Evolutionary conservation across 495 filamentous ascomycete genomes (phyloP), one percentile per base, ranked within the genome.

Genomic region (Cladorrhinum samala): DNA sequence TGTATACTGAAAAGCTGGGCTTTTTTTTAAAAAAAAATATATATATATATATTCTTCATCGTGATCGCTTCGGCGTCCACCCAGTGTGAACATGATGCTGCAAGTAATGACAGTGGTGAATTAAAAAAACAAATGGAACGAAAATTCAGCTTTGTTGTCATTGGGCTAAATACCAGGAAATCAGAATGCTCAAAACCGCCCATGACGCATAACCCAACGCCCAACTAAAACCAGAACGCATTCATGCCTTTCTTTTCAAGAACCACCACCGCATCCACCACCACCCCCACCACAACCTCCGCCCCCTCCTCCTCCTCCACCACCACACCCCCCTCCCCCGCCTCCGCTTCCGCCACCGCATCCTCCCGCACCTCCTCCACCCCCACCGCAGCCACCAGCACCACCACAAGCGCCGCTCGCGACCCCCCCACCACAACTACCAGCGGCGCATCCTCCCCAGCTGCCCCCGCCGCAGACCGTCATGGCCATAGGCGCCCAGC

Each of bases 301-400:
- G 9, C 39, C 18, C 0, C 36, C 46, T 6, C 27, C 5, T 33
- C 39, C 39, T 9, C 17, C 11, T 6, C 39, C 17, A 59, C 77
- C 73, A 27, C 71, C 68, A 45, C 73, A 61, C 2, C 73, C 67
- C 47, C 71, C 64, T 36, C 72, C 72, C 9, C 64, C 62, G 5
- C 67, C 66, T 14, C 70, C 71, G 2, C 60, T 63, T 18, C 77
- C 77, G 53, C 72, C 76, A 57, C 68, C 66, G 1, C 80, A 78
- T 36, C 76, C 76, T 13, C 80, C 78, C n/a, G 75, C 79, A 1
- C 65, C 76, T 13, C 71, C 81, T 0, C 72, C 78, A 66, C 80
- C 79, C 2, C 45, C 45, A 2, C 45, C 45, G 13, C 45, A 39
- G 62, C 62, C 62, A 38, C 64, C 64, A 16, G 62, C 47, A 9